Evolutionary conservation across 805 yeast species (phyloP), one percentile per base, ranked within the genome.

Genomic region (Cyberlindnera amylophila): DNA sequence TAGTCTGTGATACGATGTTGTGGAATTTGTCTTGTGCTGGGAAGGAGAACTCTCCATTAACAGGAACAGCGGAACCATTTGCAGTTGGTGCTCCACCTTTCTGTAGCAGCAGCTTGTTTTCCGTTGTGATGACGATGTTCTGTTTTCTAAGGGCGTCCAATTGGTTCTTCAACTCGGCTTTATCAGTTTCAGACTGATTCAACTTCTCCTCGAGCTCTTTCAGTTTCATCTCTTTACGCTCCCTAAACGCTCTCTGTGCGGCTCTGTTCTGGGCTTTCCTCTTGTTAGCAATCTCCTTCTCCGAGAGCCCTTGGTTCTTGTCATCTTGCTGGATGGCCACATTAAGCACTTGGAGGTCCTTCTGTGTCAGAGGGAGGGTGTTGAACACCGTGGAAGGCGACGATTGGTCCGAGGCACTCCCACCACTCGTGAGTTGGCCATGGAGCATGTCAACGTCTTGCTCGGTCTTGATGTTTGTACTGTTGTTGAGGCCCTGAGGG

Each of bases 231-330:
- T 85, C 93, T 60, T 83, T 85, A 38, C 95, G 76, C 61, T 86
- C 90, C 47, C 95, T 69, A 62, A 85, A 87, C 3, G 95, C 95
- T 51, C 89, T 70, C 64, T 87, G 96, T 1, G 95, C 95, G 10
- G 90, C 90, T 54, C 95, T 69, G 58, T 86, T 86, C 59, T 83
- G 93, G 2, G 87, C 88, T 57, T 80, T 84, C 39, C 86, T 73
- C 59, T 77, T 79, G 49, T 72, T 66, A 15, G 71, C 71, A 6
- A 76, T 53, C 46, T 79, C 75, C 32, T 65, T 64, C 39, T 69
- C 55, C 0, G 50, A 30, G 8, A 46, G 33, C 7, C 42, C 45
- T 16, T 27, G 26, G 32, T 34, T 34, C 14, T 31, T 21, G 32
- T 31, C 36, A 12, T 42, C 42, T 9, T 23, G 21, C 26, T 41